A percentile compares a stretch with the other conserved stretches of the same genome.
Conservation (phyloP, 73 alveolate species). For the Uronychia binucleata region DNA sequence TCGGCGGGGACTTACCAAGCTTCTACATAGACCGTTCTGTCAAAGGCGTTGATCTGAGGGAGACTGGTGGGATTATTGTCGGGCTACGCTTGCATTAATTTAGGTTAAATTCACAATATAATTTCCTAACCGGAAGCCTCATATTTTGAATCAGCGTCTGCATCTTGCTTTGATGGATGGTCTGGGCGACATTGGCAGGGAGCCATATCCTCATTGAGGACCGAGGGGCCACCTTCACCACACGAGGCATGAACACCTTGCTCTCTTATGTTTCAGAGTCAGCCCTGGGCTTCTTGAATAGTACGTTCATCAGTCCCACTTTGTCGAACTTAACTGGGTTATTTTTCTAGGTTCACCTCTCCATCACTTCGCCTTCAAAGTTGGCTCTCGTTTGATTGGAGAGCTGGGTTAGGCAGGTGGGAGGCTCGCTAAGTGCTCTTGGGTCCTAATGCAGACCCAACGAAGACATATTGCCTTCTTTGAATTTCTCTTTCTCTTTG, state of each 20-base stretch:
- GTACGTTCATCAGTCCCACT: too few species aligned
- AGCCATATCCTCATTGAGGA: not conserved
- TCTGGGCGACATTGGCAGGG: not conserved
- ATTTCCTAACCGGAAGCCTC: not conserved
- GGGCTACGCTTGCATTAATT: not conserved
- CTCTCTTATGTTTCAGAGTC: too few species aligned
- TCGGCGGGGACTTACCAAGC: conserved; percentile 17
- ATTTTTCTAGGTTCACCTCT: too few species aligned
- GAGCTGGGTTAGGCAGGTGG: too few species aligned
- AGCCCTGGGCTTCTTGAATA: too few species aligned
- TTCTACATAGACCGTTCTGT: conserved; percentile 29
- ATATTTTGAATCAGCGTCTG: not conserved
- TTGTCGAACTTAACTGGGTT: too few species aligned
- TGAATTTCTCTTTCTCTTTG: too few species aligned
- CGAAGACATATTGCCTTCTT: too few species aligned
- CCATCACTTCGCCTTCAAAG: too few species aligned
- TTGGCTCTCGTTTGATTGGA: too few species aligned
- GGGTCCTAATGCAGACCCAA: too few species aligned
- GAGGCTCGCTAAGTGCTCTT: too few species aligned
- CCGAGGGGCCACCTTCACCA: not conserved
- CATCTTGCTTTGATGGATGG: not conserved
- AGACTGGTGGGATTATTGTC: not conserved
- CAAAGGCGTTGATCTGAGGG: not conserved
- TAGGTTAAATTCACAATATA: not conserved
- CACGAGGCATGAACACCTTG: not conserved